phyloP scores from a whole-genome alignment of 306 rosid genomes.

The Macrotyloma uniflorum region DNA sequence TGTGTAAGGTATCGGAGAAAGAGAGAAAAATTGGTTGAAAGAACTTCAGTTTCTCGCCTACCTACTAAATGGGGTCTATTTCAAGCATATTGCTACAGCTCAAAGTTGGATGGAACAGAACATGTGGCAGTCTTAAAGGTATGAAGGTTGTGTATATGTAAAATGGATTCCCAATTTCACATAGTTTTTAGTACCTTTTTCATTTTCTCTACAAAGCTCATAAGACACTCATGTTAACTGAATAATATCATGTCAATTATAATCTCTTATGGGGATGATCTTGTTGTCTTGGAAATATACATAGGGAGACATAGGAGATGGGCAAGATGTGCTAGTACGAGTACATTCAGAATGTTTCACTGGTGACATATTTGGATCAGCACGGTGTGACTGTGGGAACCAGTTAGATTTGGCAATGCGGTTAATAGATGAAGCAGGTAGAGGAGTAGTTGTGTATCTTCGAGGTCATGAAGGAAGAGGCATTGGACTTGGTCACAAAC shows the following conservation, averaged over 20 bases:
- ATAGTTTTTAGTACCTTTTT: not conserved
- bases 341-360: conserved; percentile 95
- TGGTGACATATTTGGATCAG: conserved; percentile 87
- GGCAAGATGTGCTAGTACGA: conserved; percentile 74
- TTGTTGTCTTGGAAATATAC: conserved; percentile 2
- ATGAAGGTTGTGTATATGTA: not conserved
- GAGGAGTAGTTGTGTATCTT: conserved; percentile 82
- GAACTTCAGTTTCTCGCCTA: conserved; percentile 62
- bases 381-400: conserved; percentile 87
- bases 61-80: conserved; percentile 89
- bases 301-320: conserved; percentile 77
- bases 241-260: not conserved
- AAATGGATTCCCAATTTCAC: not conserved
- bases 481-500: conserved; percentile 86
- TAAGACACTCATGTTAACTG: not conserved
- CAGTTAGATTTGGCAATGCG: conserved; percentile 87
- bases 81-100: conserved; percentile 73
- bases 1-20: conserved; percentile 77
- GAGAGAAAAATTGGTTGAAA: conserved; percentile 79
- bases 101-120: conserved; percentile 80
- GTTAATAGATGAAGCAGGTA: conserved; percentile 69
- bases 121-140: conserved; percentile 84
- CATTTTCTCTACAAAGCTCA: not conserved
- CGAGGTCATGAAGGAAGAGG: conserved; percentile 97
- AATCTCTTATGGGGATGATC: not conserved